Conservation (phyloP, 1,284 basidiomycete species). For the Salmacisia buchloeana region DNA sequence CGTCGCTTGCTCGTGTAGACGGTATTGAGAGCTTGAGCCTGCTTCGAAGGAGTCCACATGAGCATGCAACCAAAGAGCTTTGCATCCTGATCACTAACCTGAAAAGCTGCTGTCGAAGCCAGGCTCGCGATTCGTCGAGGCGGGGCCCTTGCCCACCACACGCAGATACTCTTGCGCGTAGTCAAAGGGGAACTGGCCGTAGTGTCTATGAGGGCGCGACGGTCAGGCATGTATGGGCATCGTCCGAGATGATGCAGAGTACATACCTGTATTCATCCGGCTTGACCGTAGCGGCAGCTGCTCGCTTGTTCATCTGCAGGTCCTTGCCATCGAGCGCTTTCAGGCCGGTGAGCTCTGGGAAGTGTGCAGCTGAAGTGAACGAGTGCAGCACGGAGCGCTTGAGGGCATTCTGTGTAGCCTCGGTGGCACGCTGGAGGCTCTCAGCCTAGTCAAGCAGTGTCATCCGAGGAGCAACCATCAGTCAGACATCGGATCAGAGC, state of each 20-base stretch:
- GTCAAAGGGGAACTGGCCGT: neutral
- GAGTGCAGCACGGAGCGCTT: too few relatives aligned
- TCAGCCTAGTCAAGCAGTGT: too few relatives aligned
- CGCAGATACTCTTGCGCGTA: neutral
- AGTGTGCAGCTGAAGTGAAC: too few relatives aligned
- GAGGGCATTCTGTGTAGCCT: too few relatives aligned
- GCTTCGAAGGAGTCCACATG: too few relatives aligned
- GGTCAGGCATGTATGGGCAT: neutral
- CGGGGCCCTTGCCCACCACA: neutral
- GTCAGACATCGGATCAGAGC: too few relatives aligned
- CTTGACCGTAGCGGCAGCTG: neutral
- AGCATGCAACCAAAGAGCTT: neutral
- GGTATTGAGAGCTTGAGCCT: neutral
- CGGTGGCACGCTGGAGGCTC: too few relatives aligned
- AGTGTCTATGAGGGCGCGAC: neutral
- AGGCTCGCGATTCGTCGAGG: neutral
- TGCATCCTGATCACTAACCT: neutral
- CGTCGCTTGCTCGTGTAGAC: neutral
- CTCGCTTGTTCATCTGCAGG: neutral
- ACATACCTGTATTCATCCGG: conserved; percentile 4
- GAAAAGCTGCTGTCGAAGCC: neutral
- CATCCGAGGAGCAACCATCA: too few relatives aligned
- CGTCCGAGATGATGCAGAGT: neutral
- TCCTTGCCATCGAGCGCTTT: neutral
- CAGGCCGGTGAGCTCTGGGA: neutral